These are phyloP conservation scores for Euclidium syriacum DNA, from an alignment of 345 rosid species.

Conservation along the genomic window DNA sequence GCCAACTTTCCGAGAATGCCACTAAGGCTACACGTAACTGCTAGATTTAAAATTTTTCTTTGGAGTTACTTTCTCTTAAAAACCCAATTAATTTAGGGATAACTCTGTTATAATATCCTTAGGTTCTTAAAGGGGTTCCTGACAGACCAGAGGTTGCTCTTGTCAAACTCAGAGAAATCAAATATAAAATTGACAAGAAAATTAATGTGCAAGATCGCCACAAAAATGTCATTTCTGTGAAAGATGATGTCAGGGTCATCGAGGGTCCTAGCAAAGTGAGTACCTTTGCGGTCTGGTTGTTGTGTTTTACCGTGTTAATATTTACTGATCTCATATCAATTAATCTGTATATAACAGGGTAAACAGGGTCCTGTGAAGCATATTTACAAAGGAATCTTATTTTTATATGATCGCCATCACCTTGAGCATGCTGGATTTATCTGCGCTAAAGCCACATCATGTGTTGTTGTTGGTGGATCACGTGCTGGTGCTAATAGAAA, in stretches of 20 bases:
- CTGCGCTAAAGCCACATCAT: conserved; percentile 72
- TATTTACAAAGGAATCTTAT: conserved; percentile 67
- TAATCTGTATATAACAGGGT: conserved; percentile 47
- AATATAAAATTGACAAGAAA: conserved; percentile 83
- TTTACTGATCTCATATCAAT: background rate
- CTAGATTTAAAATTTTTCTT: background rate
- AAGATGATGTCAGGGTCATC: conserved; percentile 72
- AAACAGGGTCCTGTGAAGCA: conserved; percentile 96
- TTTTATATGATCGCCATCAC: conserved; percentile 83
- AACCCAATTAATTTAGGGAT: background rate
- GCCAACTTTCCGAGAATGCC: background rate
- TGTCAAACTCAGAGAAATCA: conserved; percentile 89
- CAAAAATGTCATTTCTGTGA: conserved; percentile 63
- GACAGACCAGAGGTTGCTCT: conserved; percentile 82
- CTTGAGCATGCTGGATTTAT: conserved; percentile 97
- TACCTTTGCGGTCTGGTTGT: conserved; percentile 15
- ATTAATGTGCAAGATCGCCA: conserved; percentile 59
- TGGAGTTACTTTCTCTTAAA: background rate
- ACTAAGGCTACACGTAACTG: background rate
- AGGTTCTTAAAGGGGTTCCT: conserved; percentile 94
- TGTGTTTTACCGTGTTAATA: conserved; percentile 4
- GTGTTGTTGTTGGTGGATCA: conserved; percentile 81
- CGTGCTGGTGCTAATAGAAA: conserved; percentile 60
- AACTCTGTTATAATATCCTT: conserved; percentile 2
- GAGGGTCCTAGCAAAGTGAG: conserved; percentile 93